These are phyloP conservation scores for Austroboletus olivaceoglutinosus DNA, from an alignment of 1,284 basidiomycete genomes.

Conservation along the genomic window DNA sequence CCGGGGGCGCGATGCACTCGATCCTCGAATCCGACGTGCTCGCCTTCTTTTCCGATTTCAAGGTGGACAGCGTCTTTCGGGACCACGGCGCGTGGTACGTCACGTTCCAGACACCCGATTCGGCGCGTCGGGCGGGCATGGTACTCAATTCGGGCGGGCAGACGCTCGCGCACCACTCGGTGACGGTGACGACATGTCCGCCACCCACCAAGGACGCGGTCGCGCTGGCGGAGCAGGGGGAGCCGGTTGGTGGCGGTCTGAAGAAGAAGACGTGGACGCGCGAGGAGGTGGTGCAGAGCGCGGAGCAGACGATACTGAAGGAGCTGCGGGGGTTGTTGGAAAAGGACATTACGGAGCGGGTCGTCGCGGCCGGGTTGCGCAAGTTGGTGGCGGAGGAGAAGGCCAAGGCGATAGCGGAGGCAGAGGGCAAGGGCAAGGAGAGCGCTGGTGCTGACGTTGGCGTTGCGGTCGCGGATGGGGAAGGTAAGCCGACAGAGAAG, in stretches of 20 bases:
- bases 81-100: conserved; percentile 69
- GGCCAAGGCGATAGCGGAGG: conserved; percentile 45
- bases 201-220: conserved; percentile 44
- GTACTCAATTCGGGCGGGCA: conserved; percentile 51
- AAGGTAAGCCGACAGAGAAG: conserved; percentile 37
- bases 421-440: conserved; percentile 37
- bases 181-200: conserved; percentile 54
- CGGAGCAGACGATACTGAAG: conserved; percentile 56
- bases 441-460: neutral
- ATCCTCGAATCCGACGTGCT: conserved; percentile 63
- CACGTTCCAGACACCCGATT: conserved; percentile 58
- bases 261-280: conserved; percentile 52
- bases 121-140: conserved; percentile 60
- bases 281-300: conserved; percentile 59
- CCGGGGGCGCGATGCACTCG: conserved; percentile 46
- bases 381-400: conserved; percentile 53
- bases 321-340: conserved; percentile 63
- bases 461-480: conserved; percentile 10
- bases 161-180: conserved; percentile 57
- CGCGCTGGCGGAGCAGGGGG: conserved; percentile 45
- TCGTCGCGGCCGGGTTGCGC: conserved; percentile 59
- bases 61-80: conserved; percentile 66
- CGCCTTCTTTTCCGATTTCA: conserved; percentile 59
- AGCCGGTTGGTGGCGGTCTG: conserved; percentile 22
- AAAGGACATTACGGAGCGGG: conserved; percentile 67